Evolutionary conservation across 1,139 yeast genomes (phyloP).

Genomic region (Pichia sp.): DNA sequence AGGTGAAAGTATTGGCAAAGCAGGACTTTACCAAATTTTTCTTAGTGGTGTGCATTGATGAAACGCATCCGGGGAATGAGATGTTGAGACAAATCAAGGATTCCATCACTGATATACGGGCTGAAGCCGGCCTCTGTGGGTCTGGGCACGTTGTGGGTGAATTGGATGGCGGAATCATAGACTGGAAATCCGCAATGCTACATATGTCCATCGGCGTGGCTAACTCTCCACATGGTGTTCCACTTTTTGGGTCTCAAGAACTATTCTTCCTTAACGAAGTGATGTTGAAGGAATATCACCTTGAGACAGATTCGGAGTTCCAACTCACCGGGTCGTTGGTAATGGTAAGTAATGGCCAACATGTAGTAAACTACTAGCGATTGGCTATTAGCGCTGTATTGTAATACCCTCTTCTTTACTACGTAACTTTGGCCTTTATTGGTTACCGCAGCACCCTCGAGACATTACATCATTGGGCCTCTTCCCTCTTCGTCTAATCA

Average conservation of each 20-base stretch:
- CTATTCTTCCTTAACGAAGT: constrained; percentile 6
- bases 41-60: background rate
- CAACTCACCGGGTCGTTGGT: background rate
- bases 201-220: constrained; percentile 22
- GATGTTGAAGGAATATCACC: background rate
- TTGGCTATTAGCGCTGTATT: background rate
- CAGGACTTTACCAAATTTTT: constrained; percentile 16
- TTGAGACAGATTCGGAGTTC: background rate
- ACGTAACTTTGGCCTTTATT: background rate
- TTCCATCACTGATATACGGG: no score
- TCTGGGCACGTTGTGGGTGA: constrained; percentile 21
- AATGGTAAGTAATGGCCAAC: constrained; percentile 1
- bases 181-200: constrained; percentile 9
- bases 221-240: background rate
- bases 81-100: background rate
- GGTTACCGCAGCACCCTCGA: background rate
- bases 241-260: constrained; percentile 8
- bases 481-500: no score
- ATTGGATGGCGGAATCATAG: constrained; percentile 8
- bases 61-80: background rate
- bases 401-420: background rate
- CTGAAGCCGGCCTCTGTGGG: no score
- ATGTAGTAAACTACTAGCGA: background rate
- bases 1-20: constrained; percentile 16
- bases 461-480: no score